These are phyloP conservation scores for Isochrysis galbana DNA, from an alignment of 78 protist genomes.

Conservation along the genomic window DNA sequence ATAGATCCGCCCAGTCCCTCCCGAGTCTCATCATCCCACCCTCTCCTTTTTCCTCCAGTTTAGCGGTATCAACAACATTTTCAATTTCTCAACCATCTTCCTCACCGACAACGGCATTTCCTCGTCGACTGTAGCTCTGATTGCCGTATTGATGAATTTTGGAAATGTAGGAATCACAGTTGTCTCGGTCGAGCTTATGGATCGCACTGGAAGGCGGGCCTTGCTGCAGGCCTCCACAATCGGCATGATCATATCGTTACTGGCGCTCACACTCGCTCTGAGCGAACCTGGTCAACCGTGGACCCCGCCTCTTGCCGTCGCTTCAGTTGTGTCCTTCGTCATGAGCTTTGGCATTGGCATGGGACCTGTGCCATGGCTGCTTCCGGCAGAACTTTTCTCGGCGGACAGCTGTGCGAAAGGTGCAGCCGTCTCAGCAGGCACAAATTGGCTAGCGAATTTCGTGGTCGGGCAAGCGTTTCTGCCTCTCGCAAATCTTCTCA, in stretches of 20 bases:
- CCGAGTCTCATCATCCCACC: no score
- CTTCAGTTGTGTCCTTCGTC: neutral
- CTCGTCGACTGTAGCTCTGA: neutral
- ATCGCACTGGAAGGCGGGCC: neutral
- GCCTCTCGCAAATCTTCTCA: neutral
- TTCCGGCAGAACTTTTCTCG: neutral
- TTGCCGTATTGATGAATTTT: conserved; percentile 6
- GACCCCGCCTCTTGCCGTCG: neutral
- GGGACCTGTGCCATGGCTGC: conserved; percentile 21
- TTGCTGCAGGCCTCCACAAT: neutral
- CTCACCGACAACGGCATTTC: neutral
- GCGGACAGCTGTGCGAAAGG: neutral
- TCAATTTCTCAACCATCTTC: neutral
- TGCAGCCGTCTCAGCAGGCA: neutral
- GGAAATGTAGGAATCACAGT: neutral
- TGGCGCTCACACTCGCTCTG: neutral
- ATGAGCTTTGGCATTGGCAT: neutral
- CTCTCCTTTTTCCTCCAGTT: neutral
- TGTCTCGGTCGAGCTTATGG: neutral
- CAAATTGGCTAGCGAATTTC: neutral
- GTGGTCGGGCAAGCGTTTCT: neutral
- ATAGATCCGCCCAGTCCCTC: no score
- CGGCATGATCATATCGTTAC: neutral
- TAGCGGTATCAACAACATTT: neutral
- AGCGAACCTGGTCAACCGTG: neutral